Conservation (phyloP, 2,329 filamentous ascomycete genomes). For the Aureobasidium sp. region DNA sequence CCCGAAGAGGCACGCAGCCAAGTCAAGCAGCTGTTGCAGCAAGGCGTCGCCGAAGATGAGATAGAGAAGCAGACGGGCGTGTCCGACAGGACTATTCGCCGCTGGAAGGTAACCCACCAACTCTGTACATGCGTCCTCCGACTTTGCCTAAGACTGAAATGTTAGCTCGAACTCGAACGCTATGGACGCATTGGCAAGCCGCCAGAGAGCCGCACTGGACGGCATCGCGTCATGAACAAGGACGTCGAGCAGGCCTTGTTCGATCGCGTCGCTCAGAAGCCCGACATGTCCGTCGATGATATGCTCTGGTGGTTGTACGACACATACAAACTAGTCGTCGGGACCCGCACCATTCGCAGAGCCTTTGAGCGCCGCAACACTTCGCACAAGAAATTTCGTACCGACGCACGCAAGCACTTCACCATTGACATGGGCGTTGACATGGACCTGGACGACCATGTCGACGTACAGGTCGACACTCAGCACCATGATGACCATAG, state of each 20-base stretch:
- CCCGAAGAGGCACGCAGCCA: constrained; percentile 22
- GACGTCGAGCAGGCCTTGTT: constrained; percentile 31
- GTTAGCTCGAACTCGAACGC: constrained; percentile 28
- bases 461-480: neutral
- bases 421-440: neutral
- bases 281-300: constrained; percentile 31
- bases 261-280: constrained; percentile 29
- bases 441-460: neutral
- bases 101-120: constrained; percentile 25
- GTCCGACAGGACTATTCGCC: constrained; percentile 28
- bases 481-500: neutral
- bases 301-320: constrained; percentile 35
- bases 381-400: constrained; percentile 23
- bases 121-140: neutral
- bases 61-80: constrained; percentile 33
- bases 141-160: neutral
- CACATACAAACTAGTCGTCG: constrained; percentile 30
- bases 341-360: constrained; percentile 31
- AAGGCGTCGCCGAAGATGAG: constrained; percentile 28
- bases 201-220: constrained; percentile 30
- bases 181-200: constrained; percentile 33
- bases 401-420: constrained; percentile 19
- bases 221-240: constrained; percentile 29
- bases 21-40: constrained; percentile 27
- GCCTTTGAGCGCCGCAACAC: constrained; percentile 28